Base-by-base conservation (phyloP, 495 filamentous ascomycete genomes). In the Letharia columbiana region DNA sequence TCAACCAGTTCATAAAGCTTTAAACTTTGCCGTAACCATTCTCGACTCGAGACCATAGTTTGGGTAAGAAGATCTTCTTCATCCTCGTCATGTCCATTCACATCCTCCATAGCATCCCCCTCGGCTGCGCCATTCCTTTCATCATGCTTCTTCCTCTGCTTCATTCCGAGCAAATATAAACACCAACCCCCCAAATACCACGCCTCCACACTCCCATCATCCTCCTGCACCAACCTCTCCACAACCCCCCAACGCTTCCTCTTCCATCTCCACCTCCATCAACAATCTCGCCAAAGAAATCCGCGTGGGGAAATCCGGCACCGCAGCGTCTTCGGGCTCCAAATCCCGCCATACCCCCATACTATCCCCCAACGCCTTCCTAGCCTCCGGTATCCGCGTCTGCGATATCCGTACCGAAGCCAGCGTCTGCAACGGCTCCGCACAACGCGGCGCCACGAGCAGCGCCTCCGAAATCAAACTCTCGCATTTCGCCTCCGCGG, bases 171-270 rank as follows among this genome's bases (percentile, higher is more conserved):
- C 63, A 94, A 80, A 72, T 90, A 89, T 65, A 91, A 80, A 64
- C 89, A 89, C 89, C 93, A 99, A 13, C 95, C 95, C 42, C 95
- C 93, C 4, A 98, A 80, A 77, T 99, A 99, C 92, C 91, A 96
- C 3, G 89, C 89, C 75, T 99, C 95, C 15, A 97, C 91, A 75
- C 92, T 91, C 68, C 86, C 82, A 73, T 99, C 95, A 68, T 98
- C 92, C 75, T 98, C 95, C 8, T 80, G 75, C 23, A 96, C 85
- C 60, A 99, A 74, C 60, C 90, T 79, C 70, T 96, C 91, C 56
- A 96, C 79, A 11, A 97, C 91, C 60, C 89, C 89, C 86, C 33
- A 96, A 80, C 7, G 94, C 95, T 67, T 90, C 84, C 63, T 90
- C 82, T 72, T 91, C 87, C 88, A 96, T 86, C 57, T 82, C 85